These are phyloP conservation scores for Teunomyces kruisii DNA, from an alignment of 805 yeast species.

Conservation along the genomic window DNA sequence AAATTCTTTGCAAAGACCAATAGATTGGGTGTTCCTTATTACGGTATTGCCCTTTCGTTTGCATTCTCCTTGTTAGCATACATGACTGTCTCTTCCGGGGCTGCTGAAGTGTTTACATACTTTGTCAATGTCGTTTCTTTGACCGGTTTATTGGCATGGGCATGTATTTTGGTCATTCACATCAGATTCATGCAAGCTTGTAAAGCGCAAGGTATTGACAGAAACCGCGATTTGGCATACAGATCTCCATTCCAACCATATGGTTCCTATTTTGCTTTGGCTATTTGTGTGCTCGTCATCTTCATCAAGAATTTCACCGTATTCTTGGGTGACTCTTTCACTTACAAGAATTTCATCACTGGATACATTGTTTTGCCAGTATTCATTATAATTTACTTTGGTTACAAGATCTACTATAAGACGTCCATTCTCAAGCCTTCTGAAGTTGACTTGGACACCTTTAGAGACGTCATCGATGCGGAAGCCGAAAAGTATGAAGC, in stretches of 20 bases:
- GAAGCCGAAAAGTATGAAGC: conserved; percentile 32
- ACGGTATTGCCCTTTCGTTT: conserved; percentile 51
- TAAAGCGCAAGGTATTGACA: conserved; percentile 63
- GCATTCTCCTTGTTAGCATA: conserved; percentile 64
- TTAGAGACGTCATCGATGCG: conserved; percentile 54
- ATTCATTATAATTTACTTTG: conserved; percentile 51
- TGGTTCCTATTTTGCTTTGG: conserved; percentile 59
- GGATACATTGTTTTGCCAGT: conserved; percentile 78
- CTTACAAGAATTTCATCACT: conserved; percentile 67
- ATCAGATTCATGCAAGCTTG: conserved; percentile 64
- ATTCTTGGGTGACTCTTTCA: conserved; percentile 56
- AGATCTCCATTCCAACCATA: conserved; percentile 69
- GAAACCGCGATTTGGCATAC: conserved; percentile 52
- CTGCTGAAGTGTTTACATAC: conserved; percentile 60
- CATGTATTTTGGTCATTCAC: conserved; percentile 66
- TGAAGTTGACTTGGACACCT: conserved; percentile 63
- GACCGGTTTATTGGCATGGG: conserved; percentile 75
- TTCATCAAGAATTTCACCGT: conserved; percentile 72
- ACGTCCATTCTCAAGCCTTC: conserved; percentile 49
- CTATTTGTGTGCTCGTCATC: conserved; percentile 53
- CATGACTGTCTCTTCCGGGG: conserved; percentile 61
- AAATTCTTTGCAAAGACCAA: conserved; percentile 59
- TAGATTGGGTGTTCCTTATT: conserved; percentile 70
- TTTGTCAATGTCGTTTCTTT: conserved; percentile 77
- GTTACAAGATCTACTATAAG: conserved; percentile 58